Base-by-base conservation (phyloP, 2,329 filamentous ascomycete genomes). In the Beauveria sp. region DNA sequence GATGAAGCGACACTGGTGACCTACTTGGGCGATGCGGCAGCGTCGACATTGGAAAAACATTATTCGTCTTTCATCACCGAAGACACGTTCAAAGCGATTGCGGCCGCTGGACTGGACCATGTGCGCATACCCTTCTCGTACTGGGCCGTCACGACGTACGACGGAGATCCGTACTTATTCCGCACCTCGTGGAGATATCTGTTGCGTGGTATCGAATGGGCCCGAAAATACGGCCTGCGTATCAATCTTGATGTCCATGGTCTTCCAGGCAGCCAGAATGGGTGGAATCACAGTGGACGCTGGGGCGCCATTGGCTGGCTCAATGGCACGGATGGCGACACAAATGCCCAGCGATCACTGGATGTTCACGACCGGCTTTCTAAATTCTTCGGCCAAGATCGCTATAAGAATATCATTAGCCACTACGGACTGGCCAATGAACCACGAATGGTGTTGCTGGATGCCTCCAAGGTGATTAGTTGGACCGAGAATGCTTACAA, bases 381-480 rank as follows among this genome's bases (percentile, higher is more conserved):
- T 26, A 83, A 88, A 66, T 99, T 99, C 83, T 99, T 99, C 74
- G 86, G 93, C 0, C 95, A 98, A 71, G 85, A 89, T 52, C 88
- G 95, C 10, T 99, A 99, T 80, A 88, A 89, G 71, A 96, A 97
- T 72, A 83, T 99, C 67, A 81, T 99, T 64, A 85, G 89, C 16
- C 91, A 98, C 77, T 99, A 99, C 75, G 95, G 95, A 4, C 85
- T 99, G 1, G 91, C 87, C 71, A 99, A 99, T 76, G 95, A 99
- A 75, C 95, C 95, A 1, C 87, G 88, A 66, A 96, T 98, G 91
- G 86, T 88, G 63, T 82, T 81, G 51, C 79, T 99, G 28, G 76
- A 87, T 43, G 77, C 83, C 1, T 71, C 78, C 34, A 81, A 82
- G 5, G 93, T 99, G 0, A 77, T 95, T 4, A 75, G 81, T 56